These are phyloP conservation scores for Cladorrhinum sp. DNA, from an alignment of 2,329 filamentous ascomycete genomes.

Conservation along the genomic window DNA sequence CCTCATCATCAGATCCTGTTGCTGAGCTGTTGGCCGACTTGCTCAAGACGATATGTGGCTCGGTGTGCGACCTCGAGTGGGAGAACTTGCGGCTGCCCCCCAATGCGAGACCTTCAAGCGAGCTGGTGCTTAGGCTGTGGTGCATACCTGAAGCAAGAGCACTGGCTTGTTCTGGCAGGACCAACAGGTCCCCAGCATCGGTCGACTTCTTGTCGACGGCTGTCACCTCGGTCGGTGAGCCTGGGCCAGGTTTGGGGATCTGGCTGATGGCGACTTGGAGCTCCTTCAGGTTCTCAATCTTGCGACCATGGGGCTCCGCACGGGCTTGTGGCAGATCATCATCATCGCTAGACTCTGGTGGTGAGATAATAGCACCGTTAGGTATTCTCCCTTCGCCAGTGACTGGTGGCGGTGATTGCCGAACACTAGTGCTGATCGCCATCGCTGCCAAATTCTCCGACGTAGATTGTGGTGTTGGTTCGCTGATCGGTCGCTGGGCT, in stretches of 20 bases:
- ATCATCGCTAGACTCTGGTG: conserved; percentile 85
- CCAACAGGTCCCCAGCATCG: conserved; percentile 36
- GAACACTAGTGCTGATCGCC: conserved; percentile 58
- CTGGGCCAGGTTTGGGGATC: conserved; percentile 64
- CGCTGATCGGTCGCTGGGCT: conserved; percentile 33
- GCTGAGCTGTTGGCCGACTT: conserved; percentile 49
- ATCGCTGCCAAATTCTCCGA: conserved; percentile 49
- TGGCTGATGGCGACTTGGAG: conserved; percentile 79
- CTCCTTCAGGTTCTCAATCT: conserved; percentile 57
- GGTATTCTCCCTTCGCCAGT: conserved; percentile 72
- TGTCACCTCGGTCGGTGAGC: conserved; percentile 48
- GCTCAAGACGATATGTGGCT: conserved; percentile 47
- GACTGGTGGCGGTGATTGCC: conserved; percentile 80
- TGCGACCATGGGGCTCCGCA: conserved; percentile 39
- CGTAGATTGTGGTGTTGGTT: conserved; percentile 48
- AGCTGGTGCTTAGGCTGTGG: conserved; percentile 47
- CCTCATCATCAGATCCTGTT: conserved; percentile 60
- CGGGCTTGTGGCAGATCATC: conserved; percentile 53
- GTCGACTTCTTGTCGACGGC: conserved; percentile 20
- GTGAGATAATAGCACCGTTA: conserved; percentile 81
- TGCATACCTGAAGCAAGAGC: conserved; percentile 39
- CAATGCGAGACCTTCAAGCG: conserved; percentile 41
- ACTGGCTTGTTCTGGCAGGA: conserved; percentile 36
- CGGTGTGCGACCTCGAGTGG: conserved; percentile 55
- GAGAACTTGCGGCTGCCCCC: conserved; percentile 40